A percentile compares a stretch with the other conserved stretches of the same genome.
Evolutionary conservation across 2,329 filamentous ascomycete genomes (phyloP).

Genomic region (Penicillium sp.): DNA sequence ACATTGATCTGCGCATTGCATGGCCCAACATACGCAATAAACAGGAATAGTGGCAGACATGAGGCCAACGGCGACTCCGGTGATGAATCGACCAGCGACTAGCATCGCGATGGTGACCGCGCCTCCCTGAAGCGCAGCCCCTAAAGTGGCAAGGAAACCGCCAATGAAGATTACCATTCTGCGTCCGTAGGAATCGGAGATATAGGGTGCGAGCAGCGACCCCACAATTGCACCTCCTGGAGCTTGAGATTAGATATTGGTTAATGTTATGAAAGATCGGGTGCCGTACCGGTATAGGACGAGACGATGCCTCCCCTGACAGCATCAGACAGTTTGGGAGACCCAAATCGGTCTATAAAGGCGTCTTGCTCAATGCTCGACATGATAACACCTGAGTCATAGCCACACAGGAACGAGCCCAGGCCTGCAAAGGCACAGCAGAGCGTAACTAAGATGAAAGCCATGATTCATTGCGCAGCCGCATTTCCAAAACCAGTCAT

Average conservation of each 20-base stretch:
- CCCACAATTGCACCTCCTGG: conserved; percentile 39
- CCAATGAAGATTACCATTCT: conserved; percentile 34
- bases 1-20: not conserved
- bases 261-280: not conserved
- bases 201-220: conserved; percentile 30
- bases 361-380: conserved; percentile 35
- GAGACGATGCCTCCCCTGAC: conserved; percentile 39
- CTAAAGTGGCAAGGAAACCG: conserved; percentile 31
- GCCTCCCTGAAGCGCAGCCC: conserved; percentile 36
- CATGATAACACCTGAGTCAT: conserved; percentile 42
- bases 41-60: conserved; percentile 48
- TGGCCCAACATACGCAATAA: conserved; percentile 36
- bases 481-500: conserved; percentile 3
- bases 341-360: conserved; percentile 31
- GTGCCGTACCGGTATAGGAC: conserved; percentile 34
- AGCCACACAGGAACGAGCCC: conserved; percentile 49
- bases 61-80: conserved; percentile 48
- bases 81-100: conserved; percentile 49
- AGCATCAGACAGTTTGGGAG: conserved; percentile 28
- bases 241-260: conserved; percentile 11
- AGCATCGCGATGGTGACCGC: conserved; percentile 42
- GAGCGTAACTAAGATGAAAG: conserved; percentile 29
- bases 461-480: conserved; percentile 21
- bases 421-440: conserved; percentile 45
- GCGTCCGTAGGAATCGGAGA: conserved; percentile 35